phyloP scores from a whole-genome alignment of 768 basidiomycete species.

The Saitozyma podzolica region DNA sequence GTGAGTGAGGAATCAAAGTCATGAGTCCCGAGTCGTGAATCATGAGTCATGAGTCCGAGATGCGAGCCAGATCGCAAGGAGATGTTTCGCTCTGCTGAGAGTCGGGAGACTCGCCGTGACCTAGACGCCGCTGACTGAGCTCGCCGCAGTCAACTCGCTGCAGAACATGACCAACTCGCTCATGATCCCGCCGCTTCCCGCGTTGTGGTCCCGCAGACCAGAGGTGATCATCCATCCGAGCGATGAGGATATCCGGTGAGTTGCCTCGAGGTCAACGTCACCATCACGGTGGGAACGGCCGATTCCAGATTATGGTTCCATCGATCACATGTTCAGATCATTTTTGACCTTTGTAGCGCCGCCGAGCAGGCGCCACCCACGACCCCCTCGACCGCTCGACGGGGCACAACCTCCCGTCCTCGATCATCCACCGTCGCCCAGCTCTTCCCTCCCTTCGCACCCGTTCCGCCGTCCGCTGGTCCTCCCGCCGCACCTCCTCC shows the following conservation, averaged over 20 bases:
- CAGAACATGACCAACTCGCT: conserved; percentile 80
- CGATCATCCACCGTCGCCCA: conserved; percentile 12
- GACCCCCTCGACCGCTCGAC: conserved; percentile 1
- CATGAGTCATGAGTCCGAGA: no score
- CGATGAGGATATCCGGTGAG: conserved; percentile 24
- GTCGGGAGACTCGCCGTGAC: neutral
- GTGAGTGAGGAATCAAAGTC: conserved; percentile 16
- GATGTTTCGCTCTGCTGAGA: neutral
- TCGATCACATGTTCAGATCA: no score
- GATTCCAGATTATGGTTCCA: no score
- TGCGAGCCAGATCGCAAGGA: no score
- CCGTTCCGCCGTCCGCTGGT: neutral
- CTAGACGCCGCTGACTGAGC: neutral
- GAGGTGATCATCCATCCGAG: conserved; percentile 60
- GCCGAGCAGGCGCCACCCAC: neutral
- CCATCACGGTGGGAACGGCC: no score
- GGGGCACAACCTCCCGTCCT: conserved; percentile 7
- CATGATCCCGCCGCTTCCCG: conserved; percentile 67
- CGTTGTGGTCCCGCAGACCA: conserved; percentile 69
- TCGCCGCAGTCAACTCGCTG: conserved; percentile 61
- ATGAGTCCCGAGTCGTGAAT: no score
- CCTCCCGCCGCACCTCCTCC: neutral
- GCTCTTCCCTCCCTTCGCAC: conserved; percentile 16
- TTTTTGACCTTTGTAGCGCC: no score
- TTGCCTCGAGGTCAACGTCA: neutral